Evolutionary conservation across 2,329 filamentous ascomycete species (phyloP), one percentile per base, ranked within the genome.

Genomic region (Colletotrichum siamense): DNA sequence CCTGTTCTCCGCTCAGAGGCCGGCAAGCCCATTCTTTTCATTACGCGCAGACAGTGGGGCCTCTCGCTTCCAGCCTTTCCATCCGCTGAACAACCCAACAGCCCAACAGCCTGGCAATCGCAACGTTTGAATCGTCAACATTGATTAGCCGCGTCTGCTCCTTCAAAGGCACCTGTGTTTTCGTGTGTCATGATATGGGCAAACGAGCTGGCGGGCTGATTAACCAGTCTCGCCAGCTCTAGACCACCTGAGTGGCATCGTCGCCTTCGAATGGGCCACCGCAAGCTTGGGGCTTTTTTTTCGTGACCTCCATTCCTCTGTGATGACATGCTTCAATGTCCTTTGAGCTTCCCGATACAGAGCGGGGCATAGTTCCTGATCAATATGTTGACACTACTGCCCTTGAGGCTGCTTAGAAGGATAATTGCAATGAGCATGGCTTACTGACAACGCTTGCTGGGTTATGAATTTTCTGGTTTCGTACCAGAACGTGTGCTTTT

Each of bases 11-110:
- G 69, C 63, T 28, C 55, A 49, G 30, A 55, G 62, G 73, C 52
- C 62, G 69, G 69, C 62, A 72, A 66, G 44, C 34, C 24, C 55
- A 32, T 39, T 57, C 49, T 44, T 32, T n/a, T n/a, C 24, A 73
- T 76, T 76, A 69, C 69, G 73, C 62, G 63, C 63, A 73, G 55
- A 64, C 44, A 26, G 69, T 73, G 73, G 67, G 15, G 26, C 52
- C 66, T 36, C 15, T 49, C 24, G 52, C 55, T 62, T 62, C 66
- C 49, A 69, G 5, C 49, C 49, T 26, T 44, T 32, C n/a, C 39
- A 67, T 26, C 36, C 39, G 39, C 39, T 67, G 24, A 65, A 39
- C 24, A 36, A 18, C 63, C 63, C 34, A 28, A 61, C n/a, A 64
- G 10, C 55, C 24, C 15, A 12, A 61, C 24, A 30, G 15, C 55